Base-by-base conservation (phyloP, 2,329 filamentous ascomycete genomes). In the Pseudonectria buxi region DNA sequence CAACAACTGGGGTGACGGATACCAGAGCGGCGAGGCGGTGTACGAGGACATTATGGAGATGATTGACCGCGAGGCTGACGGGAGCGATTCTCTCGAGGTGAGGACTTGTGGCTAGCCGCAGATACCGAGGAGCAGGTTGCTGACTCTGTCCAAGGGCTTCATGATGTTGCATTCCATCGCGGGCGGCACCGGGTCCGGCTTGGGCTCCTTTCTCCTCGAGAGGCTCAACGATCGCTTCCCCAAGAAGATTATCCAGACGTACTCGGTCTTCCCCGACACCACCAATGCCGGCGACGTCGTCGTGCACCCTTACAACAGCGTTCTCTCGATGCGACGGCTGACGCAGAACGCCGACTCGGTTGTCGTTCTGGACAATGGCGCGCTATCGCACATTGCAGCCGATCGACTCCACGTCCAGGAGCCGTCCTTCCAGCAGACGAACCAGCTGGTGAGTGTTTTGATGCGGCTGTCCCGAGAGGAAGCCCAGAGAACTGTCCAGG, bases 121-220 rank as follows among this genome's bases (percentile, higher is more conserved):
- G 16, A 16, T 24, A 22, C 16, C 7, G 28, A 3, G 15, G 13
- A 24, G 22, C 13, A 27, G 24, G 14, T 27, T 28, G n/a, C 28
- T 13, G 26, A 3, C 3, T 11, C 5, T 27, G n/a, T 12, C 7
- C 14, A 38, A 86, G 77, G 92, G 92, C 26, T 98, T 98, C 68
- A 98, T 98, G 92, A 79, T 98, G 63, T 74, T 98, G 45, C 92
- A 98, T 61, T 96, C 92, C 3, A 98, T 98, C 56, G 94, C 92
- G 28, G 92, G 92, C 43, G 92, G 92, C 38, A 98, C 92, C 13
- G 92, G 92, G 7, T 95, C 89, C 14, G 92, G 92, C n/a, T 66
- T 98, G 30, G 92, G 92, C 15, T 95, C 88, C 18, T 98, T 94
- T 57, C 75, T 98, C 42, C 78, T 98, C 13, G 94, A 98, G 64